Percentiles rank a stretch among this genome's conserved stretches.
These are phyloP conservation scores for Phylloporus sp. DNA, from an alignment of 768 basidiomycete genomes.

Conservation along the genomic window DNA sequence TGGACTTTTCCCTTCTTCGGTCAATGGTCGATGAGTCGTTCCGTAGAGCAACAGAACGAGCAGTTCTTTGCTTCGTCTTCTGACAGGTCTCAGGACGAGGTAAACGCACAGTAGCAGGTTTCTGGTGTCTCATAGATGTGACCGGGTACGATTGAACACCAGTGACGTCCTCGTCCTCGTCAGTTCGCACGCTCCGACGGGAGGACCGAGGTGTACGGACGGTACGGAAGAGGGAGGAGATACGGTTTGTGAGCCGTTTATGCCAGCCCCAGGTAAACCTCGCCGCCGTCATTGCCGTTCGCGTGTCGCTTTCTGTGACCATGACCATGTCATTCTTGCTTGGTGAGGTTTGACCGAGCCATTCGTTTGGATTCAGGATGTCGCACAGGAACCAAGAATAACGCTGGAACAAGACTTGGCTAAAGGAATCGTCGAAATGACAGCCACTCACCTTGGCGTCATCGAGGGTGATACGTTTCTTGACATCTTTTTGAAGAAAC, in stretches of 20 bases:
- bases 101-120: constrained; percentile 17
- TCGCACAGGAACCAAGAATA: constrained; percentile 67
- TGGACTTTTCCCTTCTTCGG: constrained; percentile 28
- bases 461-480: constrained; percentile 67
- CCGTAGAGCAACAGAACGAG: constrained; percentile 15
- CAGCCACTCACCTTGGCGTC: constrained; percentile 66
- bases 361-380: constrained; percentile 57
- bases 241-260: constrained; percentile 37
- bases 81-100: constrained; percentile 15
- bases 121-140: constrained; percentile 21
- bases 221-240: constrained; percentile 48
- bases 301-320: constrained; percentile 74
- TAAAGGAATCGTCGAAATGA: background rate
- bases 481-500: constrained; percentile 77
- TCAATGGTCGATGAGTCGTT: constrained; percentile 21
- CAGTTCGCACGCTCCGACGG: constrained; percentile 10
- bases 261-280: constrained; percentile 59
- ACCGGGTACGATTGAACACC: constrained; percentile 32
- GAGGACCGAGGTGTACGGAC: constrained; percentile 29
- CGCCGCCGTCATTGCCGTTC: constrained; percentile 63
- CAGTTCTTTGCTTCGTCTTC: constrained; percentile 26
- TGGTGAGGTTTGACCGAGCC: constrained; percentile 63
- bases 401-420: constrained; percentile 34
- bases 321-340: constrained; percentile 44
- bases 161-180: constrained; percentile 18